Evolutionary conservation across 108 stramenopile genomes (phyloP).

Genomic region (Fistulifera pelliculosa): DNA sequence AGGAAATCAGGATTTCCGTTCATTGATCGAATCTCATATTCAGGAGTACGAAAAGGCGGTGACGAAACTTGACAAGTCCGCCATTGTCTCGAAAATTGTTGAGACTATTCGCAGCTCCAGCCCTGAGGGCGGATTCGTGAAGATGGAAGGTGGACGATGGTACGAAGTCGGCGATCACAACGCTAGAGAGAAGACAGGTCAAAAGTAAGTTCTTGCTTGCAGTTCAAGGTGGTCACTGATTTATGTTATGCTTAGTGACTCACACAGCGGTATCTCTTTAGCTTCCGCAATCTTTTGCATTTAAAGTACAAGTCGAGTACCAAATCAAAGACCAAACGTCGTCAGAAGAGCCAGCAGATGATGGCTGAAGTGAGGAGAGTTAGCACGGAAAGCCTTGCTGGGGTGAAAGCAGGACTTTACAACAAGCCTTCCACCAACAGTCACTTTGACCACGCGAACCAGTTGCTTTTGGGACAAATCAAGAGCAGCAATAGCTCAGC

Average conservation of each 20-base stretch:
- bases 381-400: no score
- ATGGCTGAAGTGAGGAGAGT: background rate
- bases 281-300: slow-evolving; percentile 31
- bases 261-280: no score
- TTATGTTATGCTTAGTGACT: no score
- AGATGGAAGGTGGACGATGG: slow-evolving; percentile 5
- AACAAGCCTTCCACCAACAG: no score
- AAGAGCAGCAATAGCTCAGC: no score
- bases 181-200: slow-evolving; percentile 11
- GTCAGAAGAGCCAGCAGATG: slow-evolving; percentile 4
- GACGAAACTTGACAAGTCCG: slow-evolving; percentile 22
- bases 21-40: slow-evolving; percentile 5
- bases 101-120: slow-evolving; percentile 6
- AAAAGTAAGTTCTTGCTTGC: slow-evolving; percentile 6
- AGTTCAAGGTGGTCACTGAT: background rate
- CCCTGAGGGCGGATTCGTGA: slow-evolving; percentile 21
- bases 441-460: no score
- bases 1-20: slow-evolving; percentile 15
- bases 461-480: no score
- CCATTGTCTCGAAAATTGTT: slow-evolving; percentile 17
- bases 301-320: slow-evolving; percentile 28
- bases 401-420: no score
- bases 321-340: slow-evolving; percentile 26
- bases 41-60: slow-evolving; percentile 10
- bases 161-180: slow-evolving; percentile 14